Conservation (phyloP, 768 basidiomycete genomes). For the Cystoderma amianthinum region DNA sequence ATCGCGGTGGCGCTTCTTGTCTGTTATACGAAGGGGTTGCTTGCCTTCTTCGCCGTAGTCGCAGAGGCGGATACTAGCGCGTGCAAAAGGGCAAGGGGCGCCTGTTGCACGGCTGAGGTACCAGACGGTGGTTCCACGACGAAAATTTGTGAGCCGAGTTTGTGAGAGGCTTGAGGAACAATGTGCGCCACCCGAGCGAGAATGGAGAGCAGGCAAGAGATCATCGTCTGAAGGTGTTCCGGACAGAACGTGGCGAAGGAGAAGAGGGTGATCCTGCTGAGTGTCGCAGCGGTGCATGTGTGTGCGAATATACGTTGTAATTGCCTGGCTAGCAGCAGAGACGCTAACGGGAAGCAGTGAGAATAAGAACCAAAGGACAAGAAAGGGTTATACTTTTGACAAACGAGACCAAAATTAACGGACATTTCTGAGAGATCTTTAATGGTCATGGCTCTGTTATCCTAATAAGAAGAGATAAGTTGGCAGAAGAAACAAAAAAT, state of each 20-base stretch:
- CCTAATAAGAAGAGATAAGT: constrained; percentile 27
- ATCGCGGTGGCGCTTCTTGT: constrained; percentile 20
- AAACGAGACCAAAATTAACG: constrained; percentile 55
- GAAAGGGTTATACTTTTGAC: constrained; percentile 55
- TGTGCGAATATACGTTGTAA: constrained; percentile 75
- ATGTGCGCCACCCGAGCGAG: constrained; percentile 62
- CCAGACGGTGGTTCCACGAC: constrained; percentile 77
- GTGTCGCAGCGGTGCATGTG: constrained; percentile 67
- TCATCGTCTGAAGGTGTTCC: constrained; percentile 71
- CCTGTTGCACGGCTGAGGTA: constrained; percentile 73
- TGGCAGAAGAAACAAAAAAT: constrained; percentile 10
- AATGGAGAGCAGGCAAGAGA: constrained; percentile 64
- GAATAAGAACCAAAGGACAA: constrained; percentile 8
- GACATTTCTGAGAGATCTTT: constrained; percentile 78
- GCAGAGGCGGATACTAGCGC: constrained; percentile 65
- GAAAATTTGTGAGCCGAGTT: constrained; percentile 60
- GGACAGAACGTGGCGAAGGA: constrained; percentile 65
- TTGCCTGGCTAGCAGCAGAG: constrained; percentile 75
- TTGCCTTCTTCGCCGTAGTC: constrained; percentile 55
- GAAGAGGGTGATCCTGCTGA: constrained; percentile 67
- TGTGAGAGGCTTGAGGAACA: constrained; percentile 24
- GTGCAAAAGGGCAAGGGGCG: constrained; percentile 67
- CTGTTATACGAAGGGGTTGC: constrained; percentile 8
- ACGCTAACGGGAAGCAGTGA: constrained; percentile 32
- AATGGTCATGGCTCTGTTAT: constrained; percentile 81